Conservation (phyloP, 2,329 filamentous ascomycete genomes). For the Talaromyces sp. region DNA sequence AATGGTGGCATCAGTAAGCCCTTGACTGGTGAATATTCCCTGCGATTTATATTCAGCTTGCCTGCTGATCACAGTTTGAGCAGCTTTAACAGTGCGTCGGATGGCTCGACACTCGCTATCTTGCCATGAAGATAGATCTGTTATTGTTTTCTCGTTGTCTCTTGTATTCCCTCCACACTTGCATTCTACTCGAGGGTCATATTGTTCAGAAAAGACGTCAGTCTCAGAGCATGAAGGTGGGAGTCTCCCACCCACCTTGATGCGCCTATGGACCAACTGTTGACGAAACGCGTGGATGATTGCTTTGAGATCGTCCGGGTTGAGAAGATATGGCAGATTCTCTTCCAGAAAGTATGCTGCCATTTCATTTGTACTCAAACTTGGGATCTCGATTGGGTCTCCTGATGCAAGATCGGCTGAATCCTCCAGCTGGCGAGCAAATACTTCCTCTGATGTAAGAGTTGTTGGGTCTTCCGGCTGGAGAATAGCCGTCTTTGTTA, state of each 20-base stretch:
- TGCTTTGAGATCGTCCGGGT: not conserved
- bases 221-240: not conserved
- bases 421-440: not conserved
- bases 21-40: not conserved
- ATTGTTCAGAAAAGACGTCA: not conserved
- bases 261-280: not conserved
- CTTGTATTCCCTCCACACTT: not conserved
- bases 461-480: not conserved
- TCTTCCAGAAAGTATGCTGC: not conserved
- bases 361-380: slow-evolving; percentile 1
- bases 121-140: not conserved
- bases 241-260: not conserved
- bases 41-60: not conserved
- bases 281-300: not conserved
- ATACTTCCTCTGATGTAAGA: not conserved
- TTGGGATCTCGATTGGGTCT: slow-evolving; percentile 1
- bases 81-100: not conserved
- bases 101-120: not conserved
- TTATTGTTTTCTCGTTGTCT: not conserved
- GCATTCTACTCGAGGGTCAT: not conserved
- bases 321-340: not conserved
- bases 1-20: not conserved
- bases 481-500: not conserved
- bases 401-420: not conserved
- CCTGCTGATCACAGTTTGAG: not conserved